Evolutionary conservation across 176 grass and related monocot genomes (phyloP).

Genomic region (Cenchrus purpureus): DNA sequence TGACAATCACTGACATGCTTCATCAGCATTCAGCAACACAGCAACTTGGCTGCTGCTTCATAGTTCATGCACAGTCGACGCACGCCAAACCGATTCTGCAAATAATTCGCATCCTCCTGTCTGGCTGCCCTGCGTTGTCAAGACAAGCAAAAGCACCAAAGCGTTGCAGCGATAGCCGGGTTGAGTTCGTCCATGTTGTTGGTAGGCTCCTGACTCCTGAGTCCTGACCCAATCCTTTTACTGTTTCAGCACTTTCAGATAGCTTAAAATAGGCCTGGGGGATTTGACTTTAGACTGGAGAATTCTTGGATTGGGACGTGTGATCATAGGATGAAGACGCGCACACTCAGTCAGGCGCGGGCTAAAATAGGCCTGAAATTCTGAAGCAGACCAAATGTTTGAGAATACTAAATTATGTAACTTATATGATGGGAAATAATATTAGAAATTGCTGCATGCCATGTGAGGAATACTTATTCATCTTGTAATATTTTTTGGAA

Average conservation of each 20-base stretch:
- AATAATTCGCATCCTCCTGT: neutral
- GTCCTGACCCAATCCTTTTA: neutral
- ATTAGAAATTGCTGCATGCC: too few species aligned
- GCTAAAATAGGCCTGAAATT: too few species aligned
- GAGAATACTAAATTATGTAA: too few species aligned
- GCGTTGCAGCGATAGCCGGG: neutral
- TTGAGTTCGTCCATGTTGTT: neutral
- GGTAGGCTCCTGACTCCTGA: neutral
- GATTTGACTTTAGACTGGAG: too few species aligned
- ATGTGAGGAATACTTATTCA: too few species aligned
- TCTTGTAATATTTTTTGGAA: too few species aligned
- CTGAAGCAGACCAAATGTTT: too few species aligned
- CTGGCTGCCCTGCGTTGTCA: neutral
- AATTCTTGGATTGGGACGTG: neutral
- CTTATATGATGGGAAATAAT: too few species aligned
- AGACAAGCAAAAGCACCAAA: slow-evolving; percentile 24
- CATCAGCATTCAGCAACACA: neutral
- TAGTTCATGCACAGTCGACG: too few species aligned
- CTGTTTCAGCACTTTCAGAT: neutral
- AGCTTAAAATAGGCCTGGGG: neutral
- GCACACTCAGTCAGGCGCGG: neutral
- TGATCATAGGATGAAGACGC: neutral
- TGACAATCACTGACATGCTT: neutral
- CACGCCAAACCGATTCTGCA: neutral
- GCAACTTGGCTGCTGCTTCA: neutral